Percentiles rank a stretch among this genome's conserved stretches.
These are phyloP conservation scores for Esteya vermicola DNA, from an alignment of 2,329 filamentous ascomycete species.

Conservation along the genomic window DNA sequence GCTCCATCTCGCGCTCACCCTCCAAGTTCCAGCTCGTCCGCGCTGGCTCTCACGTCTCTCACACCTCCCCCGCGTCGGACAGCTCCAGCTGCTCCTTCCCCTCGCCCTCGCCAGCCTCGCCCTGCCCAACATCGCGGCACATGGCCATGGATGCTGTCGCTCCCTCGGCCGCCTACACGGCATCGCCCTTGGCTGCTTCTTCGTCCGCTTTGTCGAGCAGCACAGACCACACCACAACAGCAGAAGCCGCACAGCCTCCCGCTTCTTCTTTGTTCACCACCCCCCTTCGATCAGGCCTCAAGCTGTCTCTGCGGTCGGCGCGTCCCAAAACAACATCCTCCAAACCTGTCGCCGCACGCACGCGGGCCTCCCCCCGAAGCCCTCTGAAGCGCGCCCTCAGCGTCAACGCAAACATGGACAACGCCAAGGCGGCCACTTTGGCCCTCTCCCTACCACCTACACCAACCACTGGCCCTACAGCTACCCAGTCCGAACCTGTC, in stretches of 20 bases:
- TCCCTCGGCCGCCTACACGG: not conserved
- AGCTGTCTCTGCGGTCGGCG: slow-evolving; percentile 50
- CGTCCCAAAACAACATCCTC: slow-evolving; percentile 42
- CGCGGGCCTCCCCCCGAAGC: slow-evolving; percentile 62
- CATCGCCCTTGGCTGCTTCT: not conserved
- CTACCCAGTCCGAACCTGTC: slow-evolving; percentile 7
- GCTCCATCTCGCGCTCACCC: slow-evolving; percentile 84
- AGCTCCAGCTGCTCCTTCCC: slow-evolving; percentile 42
- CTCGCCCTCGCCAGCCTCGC: slow-evolving; percentile 37
- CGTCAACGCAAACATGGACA: slow-evolving; percentile 56
- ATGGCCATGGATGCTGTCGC: slow-evolving; percentile 9
- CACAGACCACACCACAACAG: not conserved
- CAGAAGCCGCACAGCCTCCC: not conserved
- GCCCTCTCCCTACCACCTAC: slow-evolving; percentile 26
- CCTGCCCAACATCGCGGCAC: slow-evolving; percentile 21
- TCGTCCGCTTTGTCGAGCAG: too few relatives aligned
- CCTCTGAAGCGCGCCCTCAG: slow-evolving; percentile 66
- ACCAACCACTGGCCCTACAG: slow-evolving; percentile 23
- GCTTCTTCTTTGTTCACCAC: slow-evolving; percentile 40
- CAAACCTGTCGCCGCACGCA: slow-evolving; percentile 42
- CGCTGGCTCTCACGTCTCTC: slow-evolving; percentile 31
- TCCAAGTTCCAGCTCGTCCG: slow-evolving; percentile 64
- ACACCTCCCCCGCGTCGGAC: slow-evolving; percentile 31
- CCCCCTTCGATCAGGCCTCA: slow-evolving; percentile 51
- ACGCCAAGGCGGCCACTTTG: slow-evolving; percentile 40